Evolutionary conservation across 139 green algal genomes (phyloP), one percentile per base, ranked within the genome.

Genomic region (Yamagishiella unicocca): DNA sequence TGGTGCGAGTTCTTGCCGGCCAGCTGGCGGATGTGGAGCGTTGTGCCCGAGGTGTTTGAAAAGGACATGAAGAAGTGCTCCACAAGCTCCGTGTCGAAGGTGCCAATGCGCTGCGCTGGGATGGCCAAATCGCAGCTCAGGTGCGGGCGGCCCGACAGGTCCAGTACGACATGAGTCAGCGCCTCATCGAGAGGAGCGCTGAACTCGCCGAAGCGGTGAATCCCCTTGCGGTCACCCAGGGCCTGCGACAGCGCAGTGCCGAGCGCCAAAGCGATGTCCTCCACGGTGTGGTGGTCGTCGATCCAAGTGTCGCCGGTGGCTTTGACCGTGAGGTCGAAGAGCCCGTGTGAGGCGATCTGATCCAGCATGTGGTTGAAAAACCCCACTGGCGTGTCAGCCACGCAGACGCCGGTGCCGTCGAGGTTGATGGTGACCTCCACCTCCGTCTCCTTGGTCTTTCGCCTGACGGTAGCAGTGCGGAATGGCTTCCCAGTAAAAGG

Each of bases 321-420:
- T 43, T 93, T 76, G 50, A 99, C 91, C 0, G 90, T 93, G 1
- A 99, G 62, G 74, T 99, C 92, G 77, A 99, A 96, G 19, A 98
- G 87, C 3, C 96, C 96, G 79, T 98, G 96, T 0, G 95, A 98
- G 6, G 95, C 83, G n/a, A 99, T 91, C 93, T 99, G 97, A 88
- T 99, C 98, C 27, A 99, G 92, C 98, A 99, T 99, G 92, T 99
- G 98, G 88, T 99, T 98, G 40, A 99, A 88, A 89, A 99, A 99
- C 22, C 94, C 95, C 6, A 99, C 96, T 31, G 92, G 92, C 0
- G 94, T 96, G 29, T 95, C 87, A 0, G 94, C 90, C 4, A 90
- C 73, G 91, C 96, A 99, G 29, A 93, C 71, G 31, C 97, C 97
- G 4, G 94, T 98, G 81, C 97, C 97, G 86, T 99, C 97, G 33